Conservation (phyloP, 2,329 filamentous ascomycete genomes). For the Exophiala oligosperma region DNA sequence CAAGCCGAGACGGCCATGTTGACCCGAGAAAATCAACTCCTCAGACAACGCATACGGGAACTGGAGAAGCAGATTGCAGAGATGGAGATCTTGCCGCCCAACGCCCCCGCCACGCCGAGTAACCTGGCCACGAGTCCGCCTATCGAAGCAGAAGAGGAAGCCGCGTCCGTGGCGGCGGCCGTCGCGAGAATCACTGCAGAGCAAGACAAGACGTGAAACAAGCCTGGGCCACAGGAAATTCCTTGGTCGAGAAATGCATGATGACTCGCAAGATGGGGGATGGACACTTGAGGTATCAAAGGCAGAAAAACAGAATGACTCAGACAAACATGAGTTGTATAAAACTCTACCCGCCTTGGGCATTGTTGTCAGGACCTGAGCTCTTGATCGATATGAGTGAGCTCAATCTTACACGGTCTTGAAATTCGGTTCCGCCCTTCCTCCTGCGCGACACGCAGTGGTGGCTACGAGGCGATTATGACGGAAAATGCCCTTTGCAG, state of each 20-base stretch:
- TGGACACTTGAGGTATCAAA: not conserved
- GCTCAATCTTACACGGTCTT: too few species aligned
- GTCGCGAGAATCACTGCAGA: slow-evolving; percentile 13
- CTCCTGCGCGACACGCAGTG: too few species aligned
- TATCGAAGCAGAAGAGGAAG: slow-evolving; percentile 18
- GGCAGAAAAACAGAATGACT: too few species aligned
- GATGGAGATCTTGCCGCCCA: slow-evolving; percentile 16
- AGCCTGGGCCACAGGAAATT: not conserved
- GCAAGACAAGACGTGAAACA: slow-evolving; percentile 10
- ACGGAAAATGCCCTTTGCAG: too few species aligned
- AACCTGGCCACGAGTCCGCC: slow-evolving; percentile 26
- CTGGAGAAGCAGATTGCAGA: slow-evolving; percentile 34
- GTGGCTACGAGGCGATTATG: too few species aligned
- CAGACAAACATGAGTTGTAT: too few species aligned
- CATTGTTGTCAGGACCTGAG: too few species aligned
- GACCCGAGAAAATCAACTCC: slow-evolving; percentile 50
- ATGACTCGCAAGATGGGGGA: not conserved
- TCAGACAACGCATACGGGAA: slow-evolving; percentile 48
- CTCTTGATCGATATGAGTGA: too few species aligned
- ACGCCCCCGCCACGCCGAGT: slow-evolving; percentile 24
- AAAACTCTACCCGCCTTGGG: too few species aligned
- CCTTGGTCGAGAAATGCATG: not conserved
- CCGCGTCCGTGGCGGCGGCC: slow-evolving; percentile 10
- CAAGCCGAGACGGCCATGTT: slow-evolving; percentile 50
- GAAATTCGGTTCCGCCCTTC: too few species aligned